Conservation (phyloP, 164 flowering plant species). For the Stephania cephalantha region DNA sequence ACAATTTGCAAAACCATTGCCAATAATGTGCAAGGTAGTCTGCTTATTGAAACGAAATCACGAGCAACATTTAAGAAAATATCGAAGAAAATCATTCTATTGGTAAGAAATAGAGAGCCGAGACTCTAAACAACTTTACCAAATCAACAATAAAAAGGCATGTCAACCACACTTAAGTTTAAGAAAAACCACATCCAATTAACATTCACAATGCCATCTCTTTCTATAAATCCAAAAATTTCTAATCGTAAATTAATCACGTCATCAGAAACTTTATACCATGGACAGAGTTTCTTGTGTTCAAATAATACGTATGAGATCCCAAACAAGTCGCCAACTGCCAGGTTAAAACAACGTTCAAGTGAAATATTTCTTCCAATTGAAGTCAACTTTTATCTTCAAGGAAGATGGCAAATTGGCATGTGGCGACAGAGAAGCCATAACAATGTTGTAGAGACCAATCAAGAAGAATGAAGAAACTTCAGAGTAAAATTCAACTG, state of each 20-base stretch:
- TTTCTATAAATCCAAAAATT: background rate
- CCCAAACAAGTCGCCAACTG: background rate
- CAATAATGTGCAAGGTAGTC: background rate
- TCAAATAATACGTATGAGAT: background rate
- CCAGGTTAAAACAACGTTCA: background rate
- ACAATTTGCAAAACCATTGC: background rate
- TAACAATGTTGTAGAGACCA: no score
- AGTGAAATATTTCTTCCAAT: background rate
- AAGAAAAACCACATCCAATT: background rate
- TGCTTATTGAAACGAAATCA: background rate
- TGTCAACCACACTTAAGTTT: background rate
- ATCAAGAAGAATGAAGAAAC: no score
- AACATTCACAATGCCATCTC: background rate
- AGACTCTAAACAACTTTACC: background rate
- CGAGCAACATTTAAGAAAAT: background rate
- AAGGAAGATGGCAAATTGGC: no score
- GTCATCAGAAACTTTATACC: background rate
- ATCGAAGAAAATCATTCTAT: background rate
- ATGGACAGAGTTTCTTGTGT: background rate
- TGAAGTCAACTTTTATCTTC: no score
- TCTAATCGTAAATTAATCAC: background rate
- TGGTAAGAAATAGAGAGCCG: background rate
- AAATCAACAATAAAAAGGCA: background rate
- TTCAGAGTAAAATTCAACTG: no score
- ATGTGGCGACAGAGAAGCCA: no score